Conservation (phyloP, 495 filamentous ascomycete genomes). For the Talaromyces adpressus region DNA sequence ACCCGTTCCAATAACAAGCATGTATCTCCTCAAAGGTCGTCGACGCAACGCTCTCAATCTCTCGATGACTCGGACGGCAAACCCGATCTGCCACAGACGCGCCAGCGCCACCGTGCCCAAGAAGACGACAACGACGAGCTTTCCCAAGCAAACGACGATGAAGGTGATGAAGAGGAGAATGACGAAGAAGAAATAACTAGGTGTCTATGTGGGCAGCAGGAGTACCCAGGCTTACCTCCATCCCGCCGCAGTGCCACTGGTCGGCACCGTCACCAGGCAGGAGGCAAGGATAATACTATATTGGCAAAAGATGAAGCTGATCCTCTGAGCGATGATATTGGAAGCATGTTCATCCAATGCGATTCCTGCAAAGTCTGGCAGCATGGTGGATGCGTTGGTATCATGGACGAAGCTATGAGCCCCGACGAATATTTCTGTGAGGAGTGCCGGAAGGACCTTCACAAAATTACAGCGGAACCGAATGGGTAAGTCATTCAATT, state of each 20-base stretch:
- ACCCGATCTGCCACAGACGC: constrained; percentile 61
- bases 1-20: constrained; percentile 66
- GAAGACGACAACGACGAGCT: constrained; percentile 52
- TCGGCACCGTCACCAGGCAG: constrained; percentile 27
- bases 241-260: constrained; percentile 51
- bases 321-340: constrained; percentile 68
- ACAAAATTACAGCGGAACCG: constrained; percentile 67
- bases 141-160: constrained; percentile 39
- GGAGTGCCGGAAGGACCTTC: constrained; percentile 82
- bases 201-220: constrained; percentile 89
- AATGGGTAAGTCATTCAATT: constrained; percentile 71
- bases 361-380: constrained; percentile 98
- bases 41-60: constrained; percentile 71
- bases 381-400: constrained; percentile 95
- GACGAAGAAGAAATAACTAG: constrained; percentile 93
- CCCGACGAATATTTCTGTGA: constrained; percentile 99
- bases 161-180: constrained; percentile 56
- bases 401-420: constrained; percentile 84
- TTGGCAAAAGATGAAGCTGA: constrained; percentile 38
- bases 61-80: constrained; percentile 60
- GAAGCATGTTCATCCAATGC: constrained; percentile 96
- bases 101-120: constrained; percentile 64
- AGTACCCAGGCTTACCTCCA: constrained; percentile 85
- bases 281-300: constrained; percentile 32
- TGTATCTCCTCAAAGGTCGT: constrained; percentile 64